phyloP scores from a whole-genome alignment of 2,329 filamentous ascomycete genomes.

The Cercospora zeina region DNA sequence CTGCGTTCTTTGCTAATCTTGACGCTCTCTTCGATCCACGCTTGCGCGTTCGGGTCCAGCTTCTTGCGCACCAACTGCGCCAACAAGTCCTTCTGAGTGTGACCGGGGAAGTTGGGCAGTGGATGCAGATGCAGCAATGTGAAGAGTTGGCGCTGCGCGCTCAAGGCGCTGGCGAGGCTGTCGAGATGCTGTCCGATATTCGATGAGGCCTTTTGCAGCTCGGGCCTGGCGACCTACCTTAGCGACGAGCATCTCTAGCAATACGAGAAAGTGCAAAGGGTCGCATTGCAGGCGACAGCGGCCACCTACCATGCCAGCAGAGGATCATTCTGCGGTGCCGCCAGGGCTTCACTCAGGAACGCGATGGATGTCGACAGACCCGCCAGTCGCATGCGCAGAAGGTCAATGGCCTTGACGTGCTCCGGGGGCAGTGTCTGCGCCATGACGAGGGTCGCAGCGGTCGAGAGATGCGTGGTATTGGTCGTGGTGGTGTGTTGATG shows the following conservation, averaged over 20 bases:
- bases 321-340: constrained; percentile 31
- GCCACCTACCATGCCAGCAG: constrained; percentile 41
- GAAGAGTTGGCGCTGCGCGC: constrained; percentile 67
- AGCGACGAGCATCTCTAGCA: constrained; percentile 13
- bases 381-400: constrained; percentile 38
- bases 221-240: constrained; percentile 37
- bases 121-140: constrained; percentile 72
- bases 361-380: constrained; percentile 35
- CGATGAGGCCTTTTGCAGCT: constrained; percentile 35
- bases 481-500: constrained; percentile 12
- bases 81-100: constrained; percentile 63
- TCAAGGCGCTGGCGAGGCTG: constrained; percentile 65
- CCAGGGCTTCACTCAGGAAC: constrained; percentile 34
- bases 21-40: constrained; percentile 61
- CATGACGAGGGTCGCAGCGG: constrained; percentile 15
- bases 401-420: constrained; percentile 37
- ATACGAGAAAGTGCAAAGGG: constrained; percentile 2
- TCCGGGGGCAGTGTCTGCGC: constrained; percentile 31
- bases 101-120: constrained; percentile 66
- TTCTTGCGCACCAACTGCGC: constrained; percentile 77
- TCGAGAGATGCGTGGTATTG: not conserved
- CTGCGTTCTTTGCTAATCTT: constrained; percentile 51
- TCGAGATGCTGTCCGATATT: constrained; percentile 60
- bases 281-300: constrained; percentile 10
- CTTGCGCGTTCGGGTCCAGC: constrained; percentile 73